Conservation (phyloP, 257 asterid genomes). For the Fraxinus cuspidata region DNA sequence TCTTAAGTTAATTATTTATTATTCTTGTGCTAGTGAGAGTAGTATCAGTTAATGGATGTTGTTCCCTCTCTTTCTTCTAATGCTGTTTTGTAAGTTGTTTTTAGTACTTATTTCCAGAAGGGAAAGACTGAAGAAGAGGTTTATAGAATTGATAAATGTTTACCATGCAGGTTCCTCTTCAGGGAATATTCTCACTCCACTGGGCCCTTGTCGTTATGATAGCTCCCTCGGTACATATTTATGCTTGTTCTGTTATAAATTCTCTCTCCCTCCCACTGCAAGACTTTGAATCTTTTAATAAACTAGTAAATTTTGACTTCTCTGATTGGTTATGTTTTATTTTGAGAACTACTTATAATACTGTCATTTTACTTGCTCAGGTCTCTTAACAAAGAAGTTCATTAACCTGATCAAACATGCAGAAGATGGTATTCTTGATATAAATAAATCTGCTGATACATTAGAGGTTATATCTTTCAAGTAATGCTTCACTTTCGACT, state of each 20-base stretch:
- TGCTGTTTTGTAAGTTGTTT: background rate
- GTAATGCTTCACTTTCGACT: conserved; percentile 24
- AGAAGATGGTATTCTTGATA: conserved; percentile 94
- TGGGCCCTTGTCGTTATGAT: conserved; percentile 93
- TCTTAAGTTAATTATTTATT: background rate
- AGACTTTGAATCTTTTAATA: conserved; percentile 16
- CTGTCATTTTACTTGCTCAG: conserved; percentile 39
- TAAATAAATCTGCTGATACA: conserved; percentile 91
- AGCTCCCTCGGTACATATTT: conserved; percentile 79
- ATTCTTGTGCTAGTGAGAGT: conserved; percentile 7
- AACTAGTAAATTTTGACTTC: conserved; percentile 5
- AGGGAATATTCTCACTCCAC: conserved; percentile 72
- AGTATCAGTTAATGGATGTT: conserved; percentile 7
- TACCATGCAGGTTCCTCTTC: conserved; percentile 73
- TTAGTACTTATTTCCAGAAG: conserved; percentile 18
- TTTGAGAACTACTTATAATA: background rate
- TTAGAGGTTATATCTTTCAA: conserved; percentile 59
- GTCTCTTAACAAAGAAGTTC: conserved; percentile 92
- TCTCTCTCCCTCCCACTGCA: background rate
- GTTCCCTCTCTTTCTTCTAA: background rate
- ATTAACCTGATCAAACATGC: conserved; percentile 87
- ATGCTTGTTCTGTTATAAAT: conserved; percentile 15
- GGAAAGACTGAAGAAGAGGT: conserved; percentile 11
- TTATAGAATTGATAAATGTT: conserved; percentile 22
- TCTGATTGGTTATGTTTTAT: conserved; percentile 4